Evolutionary conservation across 331 rosid species (phyloP).

Genomic region (Malus hybrid): DNA sequence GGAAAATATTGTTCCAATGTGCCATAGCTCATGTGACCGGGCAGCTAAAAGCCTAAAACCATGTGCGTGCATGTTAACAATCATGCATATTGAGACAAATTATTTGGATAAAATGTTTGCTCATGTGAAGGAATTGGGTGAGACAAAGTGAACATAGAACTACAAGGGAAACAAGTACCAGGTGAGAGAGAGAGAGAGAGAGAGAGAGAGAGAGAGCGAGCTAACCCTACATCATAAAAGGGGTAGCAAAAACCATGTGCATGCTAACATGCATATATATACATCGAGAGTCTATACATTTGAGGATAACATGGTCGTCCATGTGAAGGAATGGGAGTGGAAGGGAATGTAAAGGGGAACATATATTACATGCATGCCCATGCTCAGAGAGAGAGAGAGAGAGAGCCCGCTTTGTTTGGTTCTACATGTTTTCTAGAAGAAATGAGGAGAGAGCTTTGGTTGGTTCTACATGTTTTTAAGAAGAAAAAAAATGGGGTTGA

Average conservation of each 20-base stretch:
- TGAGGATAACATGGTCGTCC: slow-evolving; percentile 24
- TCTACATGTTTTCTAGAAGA: no score
- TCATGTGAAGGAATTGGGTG: not conserved
- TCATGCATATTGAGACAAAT: not conserved
- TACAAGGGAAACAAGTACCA: not conserved
- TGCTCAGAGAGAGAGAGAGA: not conserved
- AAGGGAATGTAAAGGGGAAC: slow-evolving; percentile 1
- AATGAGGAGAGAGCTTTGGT: not conserved
- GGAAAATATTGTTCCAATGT: not conserved
- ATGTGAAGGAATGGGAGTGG: slow-evolving; percentile 29
- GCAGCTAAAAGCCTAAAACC: not conserved
- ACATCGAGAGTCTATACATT: not conserved
- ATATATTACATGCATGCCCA: slow-evolving; percentile 4
- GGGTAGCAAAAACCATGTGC: slow-evolving; percentile 22
- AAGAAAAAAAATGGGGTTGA: not conserved
- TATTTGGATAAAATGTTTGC: not conserved
- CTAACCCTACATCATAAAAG: not conserved
- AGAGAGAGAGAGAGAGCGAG: not conserved
- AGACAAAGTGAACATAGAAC: not conserved
- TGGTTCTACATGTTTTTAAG: not conserved
- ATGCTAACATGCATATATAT: not conserved
- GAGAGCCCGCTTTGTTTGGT: not conserved
- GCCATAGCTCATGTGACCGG: slow-evolving; percentile 1
- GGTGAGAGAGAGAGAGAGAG: not conserved
- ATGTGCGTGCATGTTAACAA: not conserved